Percentiles rank a stretch among this genome's conserved stretches.
phyloP scores from a whole-genome alignment of 345 rosid species.

The Lumnitzera racemosa region DNA sequence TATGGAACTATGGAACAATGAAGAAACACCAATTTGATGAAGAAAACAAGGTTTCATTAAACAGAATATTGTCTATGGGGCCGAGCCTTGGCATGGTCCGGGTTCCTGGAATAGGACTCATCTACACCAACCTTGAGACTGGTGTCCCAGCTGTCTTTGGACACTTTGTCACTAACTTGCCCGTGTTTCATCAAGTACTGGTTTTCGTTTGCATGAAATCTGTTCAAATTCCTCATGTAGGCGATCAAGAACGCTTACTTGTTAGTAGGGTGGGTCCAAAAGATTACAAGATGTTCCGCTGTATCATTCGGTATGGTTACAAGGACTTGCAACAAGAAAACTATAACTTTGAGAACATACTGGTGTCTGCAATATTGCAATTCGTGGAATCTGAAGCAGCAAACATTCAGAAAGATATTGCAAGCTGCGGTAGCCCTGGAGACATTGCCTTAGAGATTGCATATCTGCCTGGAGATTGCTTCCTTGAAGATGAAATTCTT shows the following conservation, averaged over 20 bases:
- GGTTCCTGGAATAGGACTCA: conserved; percentile 77
- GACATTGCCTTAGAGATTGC: not conserved
- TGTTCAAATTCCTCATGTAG: conserved; percentile 66
- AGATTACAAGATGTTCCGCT: conserved; percentile 73
- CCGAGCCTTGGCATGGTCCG: conserved; percentile 80
- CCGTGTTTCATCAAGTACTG: conserved; percentile 70
- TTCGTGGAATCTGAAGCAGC: conserved; percentile 48
- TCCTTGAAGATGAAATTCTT: conserved; percentile 29
- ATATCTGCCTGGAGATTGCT: not conserved
- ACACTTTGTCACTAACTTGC: conserved; percentile 77
- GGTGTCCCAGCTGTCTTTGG: conserved; percentile 85
- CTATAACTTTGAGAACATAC: conserved; percentile 55
- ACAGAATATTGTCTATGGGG: conserved; percentile 55
- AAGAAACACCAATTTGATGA: conserved; percentile 70
- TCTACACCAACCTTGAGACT: conserved; percentile 55
- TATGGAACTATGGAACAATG: conserved; percentile 79
- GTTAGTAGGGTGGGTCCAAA: conserved; percentile 65
- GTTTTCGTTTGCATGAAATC: conserved; percentile 75
- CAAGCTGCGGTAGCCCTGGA: conserved; percentile 2
- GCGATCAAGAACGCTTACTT: conserved; percentile 56
- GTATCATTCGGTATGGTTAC: conserved; percentile 82
- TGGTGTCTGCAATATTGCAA: conserved; percentile 40
- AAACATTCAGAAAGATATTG: not conserved
- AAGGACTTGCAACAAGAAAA: conserved; percentile 67
- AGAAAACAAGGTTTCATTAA: conserved; percentile 74